Base-by-base conservation (phyloP, 2,329 filamentous ascomycete genomes). In the Trichophyton rubrum region DNA sequence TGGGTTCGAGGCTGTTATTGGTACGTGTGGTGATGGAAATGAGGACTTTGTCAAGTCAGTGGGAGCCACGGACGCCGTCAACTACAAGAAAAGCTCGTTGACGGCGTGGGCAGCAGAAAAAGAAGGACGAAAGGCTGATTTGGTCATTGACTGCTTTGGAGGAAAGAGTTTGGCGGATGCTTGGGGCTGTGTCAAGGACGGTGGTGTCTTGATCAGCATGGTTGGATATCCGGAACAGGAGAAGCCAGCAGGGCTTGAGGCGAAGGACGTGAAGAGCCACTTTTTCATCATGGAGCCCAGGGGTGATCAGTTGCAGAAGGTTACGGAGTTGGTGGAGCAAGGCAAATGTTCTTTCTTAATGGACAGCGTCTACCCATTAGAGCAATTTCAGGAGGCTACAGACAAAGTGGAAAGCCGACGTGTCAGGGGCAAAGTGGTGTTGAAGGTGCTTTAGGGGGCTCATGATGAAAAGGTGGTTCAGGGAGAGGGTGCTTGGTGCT, bases 101-200 rank as follows among this genome's bases (percentile, higher is more conserved):
- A 63, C 59, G 24, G 59, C 65, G 1, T 79, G 74, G 75, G 68
- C 68, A 11, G 58, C 64, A 38, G 64, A 67, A 49, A 65, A 68
- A 5, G 53, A 60, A 35, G 55, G 33, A 1, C 66, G 65, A 4
- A 69, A 71, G 59, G 74, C 77, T 24, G 77, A 79, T 65, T 59
- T 79, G 3, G 72, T 78, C 11, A 61, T 79, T 59, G 77, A 79
- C 66, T 75, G 71, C 56, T 69, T 76, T 41, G 78, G 78, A 6
- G 70, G 75, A 9, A 68, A 68, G 60, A 70, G 73, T 2, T 65
- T 78, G 7, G 66, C 67, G n/a, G 74, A 77, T 65, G 72, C 73
- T 0, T 79, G 76, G 77, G 75, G 70, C 64, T 66, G 66, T 57
- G 70, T 74, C 1, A 74, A 71, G 61, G 69, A 72, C 30, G 66